Conservation (phyloP, 2,329 filamentous ascomycete genomes). For the Rhexocercosporidium sp. region DNA sequence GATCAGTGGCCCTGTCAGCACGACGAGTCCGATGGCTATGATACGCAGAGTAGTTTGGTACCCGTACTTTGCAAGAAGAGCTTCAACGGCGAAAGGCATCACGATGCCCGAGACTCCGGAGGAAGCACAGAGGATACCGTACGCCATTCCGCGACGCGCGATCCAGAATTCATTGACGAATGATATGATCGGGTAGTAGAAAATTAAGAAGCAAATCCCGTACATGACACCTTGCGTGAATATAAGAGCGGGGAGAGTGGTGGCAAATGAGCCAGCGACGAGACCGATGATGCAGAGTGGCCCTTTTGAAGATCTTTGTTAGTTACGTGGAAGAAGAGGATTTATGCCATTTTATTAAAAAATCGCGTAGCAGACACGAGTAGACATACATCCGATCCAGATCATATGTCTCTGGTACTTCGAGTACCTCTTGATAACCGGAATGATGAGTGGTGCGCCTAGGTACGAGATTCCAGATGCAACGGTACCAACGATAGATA, state of each 20-base stretch:
- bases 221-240: conserved; percentile 66
- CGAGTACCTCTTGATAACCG: conserved; percentile 43
- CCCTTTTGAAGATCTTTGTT: conserved; percentile 22
- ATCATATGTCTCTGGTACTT: conserved; percentile 45
- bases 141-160: conserved; percentile 62
- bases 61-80: conserved; percentile 55
- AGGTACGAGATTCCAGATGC: conserved; percentile 42
- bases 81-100: conserved; percentile 59
- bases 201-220: conserved; percentile 60
- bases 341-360: neutral
- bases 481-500: conserved; percentile 66
- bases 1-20: conserved; percentile 58
- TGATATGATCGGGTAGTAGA: conserved; percentile 60
- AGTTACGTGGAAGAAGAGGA: neutral
- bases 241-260: conserved; percentile 59
- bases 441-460: conserved; percentile 43
- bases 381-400: conserved; percentile 40
- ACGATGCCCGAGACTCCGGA: conserved; percentile 56
- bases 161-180: conserved; percentile 70
- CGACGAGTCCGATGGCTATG: conserved; percentile 56
- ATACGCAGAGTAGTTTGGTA: conserved; percentile 59
- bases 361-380: neutral
- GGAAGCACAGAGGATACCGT: conserved; percentile 57
- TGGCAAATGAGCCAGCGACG: conserved; percentile 56
- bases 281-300: conserved; percentile 47